Evolutionary conservation across 257 asterid species (phyloP).

Genomic region (Fraxinus cuspidata): DNA sequence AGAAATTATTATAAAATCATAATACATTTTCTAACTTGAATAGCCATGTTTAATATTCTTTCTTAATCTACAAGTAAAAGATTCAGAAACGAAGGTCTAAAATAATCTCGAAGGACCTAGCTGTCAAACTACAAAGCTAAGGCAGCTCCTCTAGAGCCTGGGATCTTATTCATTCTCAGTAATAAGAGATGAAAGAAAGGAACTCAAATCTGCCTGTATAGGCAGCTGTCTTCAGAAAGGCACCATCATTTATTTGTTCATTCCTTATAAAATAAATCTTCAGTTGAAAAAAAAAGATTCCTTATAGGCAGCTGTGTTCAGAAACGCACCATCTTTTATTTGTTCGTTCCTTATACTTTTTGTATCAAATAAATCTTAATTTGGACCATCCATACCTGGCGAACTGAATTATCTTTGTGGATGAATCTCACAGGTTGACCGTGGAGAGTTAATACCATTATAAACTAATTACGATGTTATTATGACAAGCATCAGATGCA

Average conservation of each 20-base stretch:
- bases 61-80: not conserved
- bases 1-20: not conserved
- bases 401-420: not conserved
- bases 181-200: not conserved
- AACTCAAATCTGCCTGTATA: not conserved
- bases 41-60: not conserved
- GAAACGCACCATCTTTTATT: no score
- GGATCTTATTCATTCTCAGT: not conserved
- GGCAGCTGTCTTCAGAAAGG: not conserved
- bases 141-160: not conserved
- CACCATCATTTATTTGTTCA: not conserved
- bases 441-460: not conserved
- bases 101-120: not conserved
- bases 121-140: no score
- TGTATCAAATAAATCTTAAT: no score
- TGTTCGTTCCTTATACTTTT: no score
- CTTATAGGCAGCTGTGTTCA: no score
- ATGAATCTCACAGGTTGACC: not conserved
- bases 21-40: not conserved
- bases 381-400: not conserved
- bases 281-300: no score
- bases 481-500: not conserved
- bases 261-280: not conserved
- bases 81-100: not conserved
- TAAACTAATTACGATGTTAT: not conserved